Base-by-base conservation (phyloP, 345 rosid genomes). In the Populus euphratica region DNA sequence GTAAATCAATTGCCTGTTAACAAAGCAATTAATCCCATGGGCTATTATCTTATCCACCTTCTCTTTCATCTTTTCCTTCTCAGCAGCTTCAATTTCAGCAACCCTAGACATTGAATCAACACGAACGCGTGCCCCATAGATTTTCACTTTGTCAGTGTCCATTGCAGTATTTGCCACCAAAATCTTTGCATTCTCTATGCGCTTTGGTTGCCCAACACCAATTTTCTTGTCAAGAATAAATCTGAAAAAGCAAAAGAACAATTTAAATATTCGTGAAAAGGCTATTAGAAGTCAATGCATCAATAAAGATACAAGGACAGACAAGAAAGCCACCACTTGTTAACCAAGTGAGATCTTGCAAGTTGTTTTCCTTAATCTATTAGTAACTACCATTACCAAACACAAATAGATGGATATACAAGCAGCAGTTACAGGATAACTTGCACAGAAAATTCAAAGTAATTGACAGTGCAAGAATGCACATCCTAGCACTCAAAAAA, bases 171-270 rank as follows among this genome's bases (percentile, higher is more conserved):
- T 96, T 27, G 99, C 99, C 73, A 93, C 99, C 91, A 96, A 83
- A 81, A 96, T 93, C 33, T 93, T 93, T 31, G 98, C 99, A 82
- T 96, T 90, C 83, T 96, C 99, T 68, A 96, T 88, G 78, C 94
- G 91, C 83, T 93, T 96, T 29, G 99, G 99, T 84, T 93, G 99
- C 63, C 99, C 99, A 75, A 96, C 81, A 69, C 98, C 98, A 21
- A 96, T 96, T 85, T 96, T 96, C 97, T 96, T 96, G 91, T 96
- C 99, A 76, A 96, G 98, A 85, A 96, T 93, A 76, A 96, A 96
- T 82, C 99, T 96, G 80, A 72, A 72, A 44, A 68, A 62, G 14
- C 18, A 31, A 14, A 41, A 74, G 17, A 44, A 44, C 17, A 2
- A 21, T 2, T 29, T 13, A 44, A 44, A 44, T 44, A 44, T 3